Base-by-base conservation (phyloP, 805 yeast genomes). In the Wickerhamomyces tratensis region DNA sequence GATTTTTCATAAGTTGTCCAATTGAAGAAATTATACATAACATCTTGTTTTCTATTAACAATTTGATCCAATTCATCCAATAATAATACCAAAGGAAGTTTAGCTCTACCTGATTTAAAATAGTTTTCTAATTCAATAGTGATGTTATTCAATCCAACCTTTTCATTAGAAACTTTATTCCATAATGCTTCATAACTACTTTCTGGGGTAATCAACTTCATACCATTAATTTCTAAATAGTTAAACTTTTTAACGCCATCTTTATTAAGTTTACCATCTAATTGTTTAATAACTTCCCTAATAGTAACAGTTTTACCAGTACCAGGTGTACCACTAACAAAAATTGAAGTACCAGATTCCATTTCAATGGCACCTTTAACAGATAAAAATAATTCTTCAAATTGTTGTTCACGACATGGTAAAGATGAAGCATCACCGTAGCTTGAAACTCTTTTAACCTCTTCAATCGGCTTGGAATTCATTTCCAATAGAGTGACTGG, bases 261-360 rank as follows among this genome's bases (percentile, higher is more conserved):
- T 12, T 60, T 67, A n/a, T 54, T 53, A 9, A 59, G 54, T n/a
- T 64, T 62, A 13, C 60, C 55, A 37, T 73, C 70, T 33, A 93
- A 62, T 52, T 83, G 87, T 33, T 77, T 72, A 26, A 93, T 73
- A 0, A 85, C 97, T 54, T 88, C 95, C 42, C 95, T 65, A 3
- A 91, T 79, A 0, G 98, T 91, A 5, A 95, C 93, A 0, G 98
- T 91, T 57, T 93, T 93, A 11, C 98, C 98, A 2, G 94, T 91
- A 8, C 99, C 99, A 0, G 99, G 98, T 0, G 96, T 87, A 5
- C 99, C 99, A 61, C 96, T 86, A 10, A 93, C 79, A 57, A 89
- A 93, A 6, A 93, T 62, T 49, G 96, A 86, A 7, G 89, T 74
- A 0, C 98, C 97, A 1, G 82, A 72, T 36, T 76, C 74, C 13